Conservation (phyloP, 768 basidiomycete species). For the Tylopilus rubrobrunneus region DNA sequence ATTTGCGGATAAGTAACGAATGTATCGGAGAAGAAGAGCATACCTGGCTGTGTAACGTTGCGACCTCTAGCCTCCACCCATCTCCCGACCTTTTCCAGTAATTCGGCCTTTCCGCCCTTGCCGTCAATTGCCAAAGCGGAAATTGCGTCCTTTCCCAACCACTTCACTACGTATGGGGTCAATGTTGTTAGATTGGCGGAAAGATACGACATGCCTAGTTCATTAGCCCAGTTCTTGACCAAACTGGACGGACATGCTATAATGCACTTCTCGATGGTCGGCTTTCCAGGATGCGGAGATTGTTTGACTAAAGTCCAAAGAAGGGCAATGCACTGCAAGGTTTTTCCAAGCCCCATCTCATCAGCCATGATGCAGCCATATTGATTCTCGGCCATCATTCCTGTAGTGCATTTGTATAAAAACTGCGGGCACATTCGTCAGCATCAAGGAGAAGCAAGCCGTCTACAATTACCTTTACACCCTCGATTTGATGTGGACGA, state of each 20-base stretch:
- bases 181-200: background rate
- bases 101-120: slow-evolving; percentile 79
- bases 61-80: slow-evolving; percentile 91
- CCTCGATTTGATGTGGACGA: slow-evolving; percentile 96
- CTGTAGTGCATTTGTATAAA: slow-evolving; percentile 91
- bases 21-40: slow-evolving; percentile 8
- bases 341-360: slow-evolving; percentile 98
- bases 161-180: slow-evolving; percentile 63
- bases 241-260: slow-evolving; percentile 96
- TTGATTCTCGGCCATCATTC: slow-evolving; percentile 87
- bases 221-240: slow-evolving; percentile 98
- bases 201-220: slow-evolving; percentile 63
- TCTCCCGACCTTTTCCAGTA: slow-evolving; percentile 73
- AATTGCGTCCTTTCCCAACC: slow-evolving; percentile 85
- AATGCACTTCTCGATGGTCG: slow-evolving; percentile 94
- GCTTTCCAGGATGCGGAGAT: slow-evolving; percentile 82
- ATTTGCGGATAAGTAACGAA: background rate
- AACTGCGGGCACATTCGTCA: slow-evolving; percentile 53
- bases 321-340: slow-evolving; percentile 92
- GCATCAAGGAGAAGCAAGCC: background rate
- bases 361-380: slow-evolving; percentile 99
- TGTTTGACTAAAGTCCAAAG: slow-evolving; percentile 96
- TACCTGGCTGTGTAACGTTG: slow-evolving; percentile 89
- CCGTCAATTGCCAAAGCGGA: slow-evolving; percentile 89
- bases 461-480: slow-evolving; percentile 74